A percentile compares a stretch with the other conserved stretches of the same genome.
Conservation (phyloP, 768 basidiomycete species). For the Podaxis rugospora region DNA sequence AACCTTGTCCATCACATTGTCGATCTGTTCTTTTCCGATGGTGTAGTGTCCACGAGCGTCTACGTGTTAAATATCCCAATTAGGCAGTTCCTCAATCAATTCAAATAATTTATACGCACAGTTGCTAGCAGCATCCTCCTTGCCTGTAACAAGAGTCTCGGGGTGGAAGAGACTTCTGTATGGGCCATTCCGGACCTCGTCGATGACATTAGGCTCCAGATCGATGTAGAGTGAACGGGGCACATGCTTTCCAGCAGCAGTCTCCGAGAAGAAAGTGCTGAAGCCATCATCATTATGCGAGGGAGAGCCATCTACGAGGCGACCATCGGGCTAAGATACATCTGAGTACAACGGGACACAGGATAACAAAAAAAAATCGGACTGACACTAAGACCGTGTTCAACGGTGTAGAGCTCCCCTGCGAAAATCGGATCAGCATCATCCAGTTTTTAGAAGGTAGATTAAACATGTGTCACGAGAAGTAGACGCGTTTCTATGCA, state of each 20-base stretch:
- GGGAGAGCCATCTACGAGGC: conserved; percentile 73
- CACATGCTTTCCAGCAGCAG: conserved; percentile 92
- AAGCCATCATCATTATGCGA: conserved; percentile 85
- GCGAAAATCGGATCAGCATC: conserved; percentile 36
- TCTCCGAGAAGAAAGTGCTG: conserved; percentile 99
- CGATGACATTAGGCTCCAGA: conserved; percentile 96
- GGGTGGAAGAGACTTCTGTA: conserved; percentile 99
- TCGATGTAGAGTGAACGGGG: conserved; percentile 97
- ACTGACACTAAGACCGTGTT: conserved; percentile 94
- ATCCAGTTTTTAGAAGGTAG: conserved; percentile 22
- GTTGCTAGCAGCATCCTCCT: conserved; percentile 99
- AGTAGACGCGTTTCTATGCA: conserved; percentile 29
- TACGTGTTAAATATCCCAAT: conserved; percentile 25
- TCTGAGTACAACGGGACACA: conserved; percentile 16
- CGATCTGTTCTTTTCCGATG: conserved; percentile 97
- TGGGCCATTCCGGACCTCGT: conserved; percentile 92
- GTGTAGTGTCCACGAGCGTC: conserved; percentile 99
- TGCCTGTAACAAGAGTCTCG: conserved; percentile 96
- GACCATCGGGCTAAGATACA: conserved; percentile 82
- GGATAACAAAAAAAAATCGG: conserved; percentile 1
- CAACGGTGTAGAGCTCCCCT: conserved; percentile 99
- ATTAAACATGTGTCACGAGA: conserved; percentile 14
- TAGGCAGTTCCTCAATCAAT: background rate
- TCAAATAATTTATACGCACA: conserved; percentile 45
- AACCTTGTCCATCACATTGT: conserved; percentile 94